Evolutionary conservation across 2,329 filamentous ascomycete species (phyloP).

Genomic region (Paecilomyces sp.): DNA sequence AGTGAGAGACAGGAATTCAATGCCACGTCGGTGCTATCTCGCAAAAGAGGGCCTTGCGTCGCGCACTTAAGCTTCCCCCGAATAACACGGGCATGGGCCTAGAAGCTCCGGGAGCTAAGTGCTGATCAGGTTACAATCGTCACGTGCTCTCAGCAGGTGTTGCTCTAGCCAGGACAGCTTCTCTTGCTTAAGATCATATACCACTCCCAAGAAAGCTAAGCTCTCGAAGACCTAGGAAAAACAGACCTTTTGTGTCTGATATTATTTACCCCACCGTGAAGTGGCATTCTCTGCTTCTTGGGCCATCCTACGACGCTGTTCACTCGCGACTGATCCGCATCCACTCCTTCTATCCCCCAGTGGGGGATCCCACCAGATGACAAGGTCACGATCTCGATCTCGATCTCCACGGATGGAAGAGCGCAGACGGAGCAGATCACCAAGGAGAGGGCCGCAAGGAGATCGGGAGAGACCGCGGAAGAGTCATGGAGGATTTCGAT

Average conservation of each 20-base stretch:
- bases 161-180: background rate
- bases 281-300: background rate
- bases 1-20: background rate
- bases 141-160: background rate
- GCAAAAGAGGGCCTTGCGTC: background rate
- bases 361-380: background rate
- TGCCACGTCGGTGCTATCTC: background rate
- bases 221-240: background rate
- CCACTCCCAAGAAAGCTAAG: background rate
- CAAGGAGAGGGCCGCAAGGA: slow-evolving; percentile 24
- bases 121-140: background rate
- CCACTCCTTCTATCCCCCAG: background rate
- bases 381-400: slow-evolving; percentile 7
- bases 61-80: background rate
- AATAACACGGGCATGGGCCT: background rate
- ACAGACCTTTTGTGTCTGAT: background rate
- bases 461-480: slow-evolving; percentile 32
- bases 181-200: background rate
- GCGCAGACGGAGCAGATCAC: slow-evolving; percentile 39
- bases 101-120: background rate
- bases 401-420: slow-evolving; percentile 22
- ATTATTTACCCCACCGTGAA: background rate
- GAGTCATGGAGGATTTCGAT: slow-evolving; percentile 38
- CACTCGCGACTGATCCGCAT: background rate
- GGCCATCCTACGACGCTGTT: background rate